phyloP scores from a whole-genome alignment of 2,329 filamentous ascomycete genomes.

The Microsporum canis region DNA sequence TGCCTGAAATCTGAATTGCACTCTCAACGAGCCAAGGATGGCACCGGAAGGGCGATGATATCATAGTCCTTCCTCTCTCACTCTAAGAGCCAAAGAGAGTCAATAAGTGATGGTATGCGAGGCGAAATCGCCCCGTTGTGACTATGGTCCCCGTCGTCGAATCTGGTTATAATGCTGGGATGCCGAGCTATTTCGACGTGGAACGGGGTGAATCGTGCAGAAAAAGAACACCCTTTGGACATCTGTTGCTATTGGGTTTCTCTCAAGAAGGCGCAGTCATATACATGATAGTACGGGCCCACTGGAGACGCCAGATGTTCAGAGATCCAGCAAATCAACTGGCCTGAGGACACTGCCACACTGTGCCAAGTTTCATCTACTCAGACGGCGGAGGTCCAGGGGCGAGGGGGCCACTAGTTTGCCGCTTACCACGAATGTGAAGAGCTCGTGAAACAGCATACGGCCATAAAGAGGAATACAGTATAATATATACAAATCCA shows the following conservation, averaged over 20 bases:
- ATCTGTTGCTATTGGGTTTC: background rate
- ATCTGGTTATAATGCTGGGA: background rate
- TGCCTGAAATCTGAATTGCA: background rate
- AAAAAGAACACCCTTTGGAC: background rate
- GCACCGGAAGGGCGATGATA: background rate
- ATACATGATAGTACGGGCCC: background rate
- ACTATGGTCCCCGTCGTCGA: background rate
- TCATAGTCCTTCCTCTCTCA: background rate
- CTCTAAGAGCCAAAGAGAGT: background rate
- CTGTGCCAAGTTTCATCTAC: background rate
- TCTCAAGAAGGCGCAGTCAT: background rate
- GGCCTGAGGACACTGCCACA: background rate
- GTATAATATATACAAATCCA: background rate
- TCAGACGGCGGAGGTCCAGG: background rate
- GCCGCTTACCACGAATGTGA: background rate
- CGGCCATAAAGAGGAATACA: background rate
- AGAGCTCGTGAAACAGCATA: conserved; percentile 1
- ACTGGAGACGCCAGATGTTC: background rate
- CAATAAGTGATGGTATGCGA: background rate
- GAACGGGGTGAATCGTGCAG: background rate
- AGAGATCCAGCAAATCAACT: background rate
- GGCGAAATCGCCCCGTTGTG: background rate
- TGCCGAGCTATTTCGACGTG: background rate
- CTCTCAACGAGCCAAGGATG: background rate
- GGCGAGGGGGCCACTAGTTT: background rate